Conservation (phyloP, 345 rosid species). For the Laguncularia racemosa region DNA sequence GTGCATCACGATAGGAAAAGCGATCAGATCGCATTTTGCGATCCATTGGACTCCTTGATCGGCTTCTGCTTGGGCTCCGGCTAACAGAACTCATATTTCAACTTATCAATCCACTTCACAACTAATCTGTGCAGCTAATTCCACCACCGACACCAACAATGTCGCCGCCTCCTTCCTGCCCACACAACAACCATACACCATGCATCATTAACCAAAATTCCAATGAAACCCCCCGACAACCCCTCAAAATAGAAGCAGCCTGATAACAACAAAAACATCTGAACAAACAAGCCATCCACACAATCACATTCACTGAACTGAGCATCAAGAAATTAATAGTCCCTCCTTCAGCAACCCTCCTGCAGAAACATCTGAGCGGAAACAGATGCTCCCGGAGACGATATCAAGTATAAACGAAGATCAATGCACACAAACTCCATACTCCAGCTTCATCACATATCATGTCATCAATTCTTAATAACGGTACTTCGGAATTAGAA, state of each 20-base stretch:
- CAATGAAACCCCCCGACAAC: conserved; percentile 32
- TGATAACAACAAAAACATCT: conserved; percentile 28
- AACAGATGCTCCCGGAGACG: no score
- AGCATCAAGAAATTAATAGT: neutral
- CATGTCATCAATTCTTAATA: no score
- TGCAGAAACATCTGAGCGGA: no score
- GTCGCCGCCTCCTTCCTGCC: conserved; percentile 61
- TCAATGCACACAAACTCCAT: no score
- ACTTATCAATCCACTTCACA: conserved; percentile 38
- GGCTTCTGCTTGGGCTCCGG: conserved; percentile 71
- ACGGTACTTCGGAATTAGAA: no score
- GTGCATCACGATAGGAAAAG: conserved; percentile 79
- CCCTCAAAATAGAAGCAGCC: conserved; percentile 47
- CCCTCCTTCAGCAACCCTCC: neutral
- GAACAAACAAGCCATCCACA: conserved; percentile 17
- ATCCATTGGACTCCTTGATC: conserved; percentile 82
- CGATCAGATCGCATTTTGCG: conserved; percentile 86
- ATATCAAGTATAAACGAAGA: no score
- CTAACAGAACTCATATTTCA: conserved; percentile 58
- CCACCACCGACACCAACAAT: conserved; percentile 33
- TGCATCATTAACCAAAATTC: conserved; percentile 45
- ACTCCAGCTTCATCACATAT: no score
- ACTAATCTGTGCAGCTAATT: conserved; percentile 31
- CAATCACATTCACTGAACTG: conserved; percentile 19
- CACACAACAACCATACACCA: conserved; percentile 68